Evolutionary conservation across 495 filamentous ascomycete genomes (phyloP).

Genomic region (Bathelium albidoporum): DNA sequence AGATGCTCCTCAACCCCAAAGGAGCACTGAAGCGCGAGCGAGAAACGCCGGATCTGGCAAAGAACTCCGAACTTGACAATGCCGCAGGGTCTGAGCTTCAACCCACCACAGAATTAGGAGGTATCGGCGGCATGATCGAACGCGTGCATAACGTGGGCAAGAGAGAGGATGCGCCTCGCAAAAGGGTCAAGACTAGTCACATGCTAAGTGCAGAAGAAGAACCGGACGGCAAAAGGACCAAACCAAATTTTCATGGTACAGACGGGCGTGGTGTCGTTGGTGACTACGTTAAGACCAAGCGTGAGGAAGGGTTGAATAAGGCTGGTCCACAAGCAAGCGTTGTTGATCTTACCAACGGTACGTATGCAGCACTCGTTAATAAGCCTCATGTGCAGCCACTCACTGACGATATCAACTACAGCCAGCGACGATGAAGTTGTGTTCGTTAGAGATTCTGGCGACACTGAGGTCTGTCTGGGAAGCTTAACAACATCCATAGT

Average conservation of each 20-base stretch:
- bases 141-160: conserved; percentile 60
- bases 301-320: conserved; percentile 37
- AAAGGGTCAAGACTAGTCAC: conserved; percentile 50
- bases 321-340: conserved; percentile 17
- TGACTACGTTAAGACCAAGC: conserved; percentile 50
- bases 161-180: conserved; percentile 50
- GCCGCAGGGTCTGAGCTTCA: neutral
- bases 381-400: neutral
- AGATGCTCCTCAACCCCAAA: conserved; percentile 27
- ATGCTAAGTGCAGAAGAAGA: conserved; percentile 24
- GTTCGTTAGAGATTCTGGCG: conserved; percentile 32
- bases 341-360: conserved; percentile 56
- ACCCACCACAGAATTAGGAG: conserved; percentile 15
- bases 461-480: conserved; percentile 76
- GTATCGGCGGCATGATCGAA: conserved; percentile 49
- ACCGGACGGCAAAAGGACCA: conserved; percentile 25
- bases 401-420: conserved; percentile 11
- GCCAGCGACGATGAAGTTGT: conserved; percentile 47
- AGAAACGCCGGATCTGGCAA: conserved; percentile 1
- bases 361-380: conserved; percentile 7
- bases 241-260: conserved; percentile 30
- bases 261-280: conserved; percentile 49
- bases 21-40: conserved; percentile 13
- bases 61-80: neutral
- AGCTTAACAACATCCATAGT: conserved; percentile 60